Base-by-base conservation (phyloP, 2,329 filamentous ascomycete species). In the Aspergillus sp. region DNA sequence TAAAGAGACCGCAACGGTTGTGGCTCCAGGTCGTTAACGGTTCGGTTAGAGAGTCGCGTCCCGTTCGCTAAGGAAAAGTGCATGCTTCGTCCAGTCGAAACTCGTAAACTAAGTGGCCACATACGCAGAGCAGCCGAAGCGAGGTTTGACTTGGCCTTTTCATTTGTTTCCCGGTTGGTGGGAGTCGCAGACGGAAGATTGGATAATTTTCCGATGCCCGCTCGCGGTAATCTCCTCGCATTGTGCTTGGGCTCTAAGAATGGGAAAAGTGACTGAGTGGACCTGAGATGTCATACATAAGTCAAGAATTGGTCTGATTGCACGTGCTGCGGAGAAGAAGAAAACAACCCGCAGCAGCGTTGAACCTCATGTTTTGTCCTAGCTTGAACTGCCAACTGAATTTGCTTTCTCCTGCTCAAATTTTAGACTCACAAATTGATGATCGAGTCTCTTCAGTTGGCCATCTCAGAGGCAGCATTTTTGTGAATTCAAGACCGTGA, bases 31-130 rank as follows among this genome's bases (percentile, higher is more conserved):
- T 41, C 41, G 34, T 30, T 41, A 15, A 41, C 19, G 50, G 30
- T 19, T 53, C 50, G 50, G 50, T 53, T 53, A 41, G 22, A 53
- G 50, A 53, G 34, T 30, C 50, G 50, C 34, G 50, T 30, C 50
- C 34, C 23, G n/a, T 19, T 47, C 22, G 22, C n/a, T 47, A 22
- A 47, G n/a, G 9, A 47, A 47, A 19, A 22, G n/a, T 47, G 45
- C 45, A 47, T 47, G 17, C 34, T 41, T 41, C 34, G 34, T 3
- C 34, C 34, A 41, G 34, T 41, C 13, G 11, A 15, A 41, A 41
- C 15, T 13, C 34, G 34, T 38, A 38, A 41, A 15, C 34, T 5
- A 41, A 41, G 34, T 41, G 15, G 34, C 34, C 8, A 41, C 5
- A 41, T 41, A 15, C 34, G 34, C 34, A 41, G 15, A 15, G 34